phyloP scores from a whole-genome alignment of 140 eudicot genomes.

The Ambrosia hybrid region DNA sequence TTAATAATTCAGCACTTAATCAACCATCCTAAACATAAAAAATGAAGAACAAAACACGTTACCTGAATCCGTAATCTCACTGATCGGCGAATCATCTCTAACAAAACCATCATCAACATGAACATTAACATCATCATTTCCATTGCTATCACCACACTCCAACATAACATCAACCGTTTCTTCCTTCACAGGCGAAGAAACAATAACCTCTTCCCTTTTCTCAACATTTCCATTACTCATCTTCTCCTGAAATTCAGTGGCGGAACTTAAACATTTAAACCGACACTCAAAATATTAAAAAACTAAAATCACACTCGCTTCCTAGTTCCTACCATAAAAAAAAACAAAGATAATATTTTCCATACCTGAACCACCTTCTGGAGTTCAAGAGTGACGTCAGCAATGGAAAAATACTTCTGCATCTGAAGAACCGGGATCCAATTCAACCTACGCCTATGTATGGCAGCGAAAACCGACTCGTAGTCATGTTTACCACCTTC shows the following conservation, averaged over 20 bases:
- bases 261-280: too few species aligned
- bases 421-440: slow-evolving; percentile 97
- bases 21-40: too few species aligned
- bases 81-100: slow-evolving; percentile 46
- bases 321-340: too few species aligned
- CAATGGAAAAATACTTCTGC: slow-evolving; percentile 87
- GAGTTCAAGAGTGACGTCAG: slow-evolving; percentile 76
- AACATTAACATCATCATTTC: slow-evolving; percentile 32
- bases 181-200: slow-evolving; percentile 20
- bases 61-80: slow-evolving; percentile 81
- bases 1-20: too few species aligned
- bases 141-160: slow-evolving; percentile 32
- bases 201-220: slow-evolving; percentile 20
- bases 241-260: slow-evolving; percentile 9
- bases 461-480: slow-evolving; percentile 68
- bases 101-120: slow-evolving; percentile 40
- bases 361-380: slow-evolving; percentile 38
- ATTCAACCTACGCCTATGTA: slow-evolving; percentile 79
- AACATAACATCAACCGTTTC: slow-evolving; percentile 19
- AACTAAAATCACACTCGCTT: too few species aligned
- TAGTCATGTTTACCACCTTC: slow-evolving; percentile 51
- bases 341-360: too few species aligned
- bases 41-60: too few species aligned
- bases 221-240: slow-evolving; percentile 17
- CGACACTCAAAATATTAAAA: too few species aligned